Conservation (phyloP, 768 basidiomycete genomes). For the Tricholoma sp. region DNA sequence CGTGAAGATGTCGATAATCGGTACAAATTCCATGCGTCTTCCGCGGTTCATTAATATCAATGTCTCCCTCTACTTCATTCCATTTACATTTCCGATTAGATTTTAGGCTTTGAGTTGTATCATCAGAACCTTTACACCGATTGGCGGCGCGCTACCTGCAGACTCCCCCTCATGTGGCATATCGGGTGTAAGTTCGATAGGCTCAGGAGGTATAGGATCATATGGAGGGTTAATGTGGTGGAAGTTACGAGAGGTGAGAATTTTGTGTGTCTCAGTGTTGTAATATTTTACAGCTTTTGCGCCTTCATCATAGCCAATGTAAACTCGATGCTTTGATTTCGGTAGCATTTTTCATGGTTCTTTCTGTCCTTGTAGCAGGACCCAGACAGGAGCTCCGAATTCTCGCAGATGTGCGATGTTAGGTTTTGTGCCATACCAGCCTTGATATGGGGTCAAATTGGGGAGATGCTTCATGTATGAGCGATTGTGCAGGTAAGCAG, state of each 20-base stretch:
- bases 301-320: neutral
- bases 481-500: conserved; percentile 18
- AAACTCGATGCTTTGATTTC: neutral
- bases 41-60: too few relatives aligned
- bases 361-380: neutral
- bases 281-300: neutral
- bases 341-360: neutral
- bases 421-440: neutral
- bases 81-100: too few relatives aligned
- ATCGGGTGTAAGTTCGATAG: conserved; percentile 10
- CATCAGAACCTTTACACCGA: too few relatives aligned
- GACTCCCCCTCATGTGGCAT: too few relatives aligned
- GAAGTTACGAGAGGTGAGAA: neutral
- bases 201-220: conserved; percentile 17
- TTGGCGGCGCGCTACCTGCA: too few relatives aligned
- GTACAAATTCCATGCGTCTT: too few relatives aligned
- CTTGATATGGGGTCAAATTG: neutral
- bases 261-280: neutral
- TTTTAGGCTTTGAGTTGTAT: too few relatives aligned
- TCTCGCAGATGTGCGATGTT: neutral
- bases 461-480: neutral
- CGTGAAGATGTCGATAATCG: too few relatives aligned
- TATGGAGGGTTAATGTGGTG: neutral
- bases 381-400: too few relatives aligned
- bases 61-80: too few relatives aligned